Evolutionary conservation across 192 early-diverging fungal genomes (phyloP), one percentile per base, ranked within the genome.

Genomic region (Obelidium mucronatum): DNA sequence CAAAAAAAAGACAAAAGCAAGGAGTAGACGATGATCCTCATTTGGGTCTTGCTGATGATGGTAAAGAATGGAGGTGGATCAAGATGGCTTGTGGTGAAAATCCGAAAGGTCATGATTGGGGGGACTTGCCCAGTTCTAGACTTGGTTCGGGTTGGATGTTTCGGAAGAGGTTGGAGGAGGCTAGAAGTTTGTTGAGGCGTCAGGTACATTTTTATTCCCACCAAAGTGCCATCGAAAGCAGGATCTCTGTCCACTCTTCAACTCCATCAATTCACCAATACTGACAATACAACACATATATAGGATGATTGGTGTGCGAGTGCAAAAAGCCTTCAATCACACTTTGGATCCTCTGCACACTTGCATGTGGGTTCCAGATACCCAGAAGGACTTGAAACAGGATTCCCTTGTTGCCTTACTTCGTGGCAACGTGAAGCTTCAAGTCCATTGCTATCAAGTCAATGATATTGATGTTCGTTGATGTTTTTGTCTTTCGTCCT

Each of bases 71-170:
- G 90, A 75, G 91, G 35, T 94, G 86, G 78, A 90, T 92, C 88
- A 94, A 94, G 77, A 91, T 92, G 89, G 92, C 93, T 1, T 94
- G 93, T 67, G 93, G 93, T 35, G 93, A 94, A 77, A 94, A 93
- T 81, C 84, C 91, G 37, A 93, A 90, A 78, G 22, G 85, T 52
- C 84, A 83, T 19, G 36, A 37, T 62, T 39, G 72, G 37, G 76
- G 74, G 19, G 58, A 33, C 26, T 17, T 83, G 36, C 84, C 84
- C 13, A 71, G 56, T 22, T 76, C 80, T 2, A 77, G 84, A 54
- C 76, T 94, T 36, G 93, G 93, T 44, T 81, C 86, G 65, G 90
- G 79, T 2, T 94, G 85, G 80, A 75, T 94, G 36, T 84, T 92
- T 58, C 84, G 93, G n/a, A 73, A 90, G 54, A 40, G 75, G 17